Conservation (phyloP, 257 asterid genomes). For the Eucommia ulmoides region DNA sequence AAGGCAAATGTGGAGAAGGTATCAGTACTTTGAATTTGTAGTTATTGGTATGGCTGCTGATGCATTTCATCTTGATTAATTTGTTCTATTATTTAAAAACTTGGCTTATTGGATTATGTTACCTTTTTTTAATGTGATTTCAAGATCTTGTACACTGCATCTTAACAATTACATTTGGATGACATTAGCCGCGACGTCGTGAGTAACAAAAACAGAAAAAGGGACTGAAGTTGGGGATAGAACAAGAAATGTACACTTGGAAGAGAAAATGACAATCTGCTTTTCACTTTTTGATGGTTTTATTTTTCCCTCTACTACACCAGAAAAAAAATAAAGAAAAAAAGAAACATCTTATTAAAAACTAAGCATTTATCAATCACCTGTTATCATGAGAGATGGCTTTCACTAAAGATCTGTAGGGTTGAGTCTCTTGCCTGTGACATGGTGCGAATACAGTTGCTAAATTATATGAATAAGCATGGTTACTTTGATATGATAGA, state of each 20-base stretch:
- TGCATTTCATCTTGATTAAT: not conserved
- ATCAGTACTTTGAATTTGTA: conserved; percentile 8
- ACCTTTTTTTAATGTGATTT: not conserved
- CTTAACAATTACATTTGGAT: not conserved
- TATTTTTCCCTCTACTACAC: not conserved
- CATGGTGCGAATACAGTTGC: not conserved
- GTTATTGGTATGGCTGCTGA: conserved; percentile 6
- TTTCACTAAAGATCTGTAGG: not conserved
- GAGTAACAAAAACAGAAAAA: not conserved
- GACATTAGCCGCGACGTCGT: not conserved
- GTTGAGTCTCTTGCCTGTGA: not conserved
- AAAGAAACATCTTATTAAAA: no score
- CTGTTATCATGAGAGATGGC: not conserved
- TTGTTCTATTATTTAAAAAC: not conserved
- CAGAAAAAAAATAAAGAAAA: no score
- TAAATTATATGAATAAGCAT: not conserved
- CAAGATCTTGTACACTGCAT: not conserved
- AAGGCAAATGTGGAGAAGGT: conserved; percentile 35
- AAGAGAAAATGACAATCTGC: not conserved
- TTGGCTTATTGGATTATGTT: not conserved
- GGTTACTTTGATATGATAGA: not conserved
- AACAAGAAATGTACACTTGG: not conserved
- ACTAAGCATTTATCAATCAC: not conserved
- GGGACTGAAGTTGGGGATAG: not conserved
- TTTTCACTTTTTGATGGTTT: not conserved